Percentiles rank a stretch among this genome's conserved stretches.
These are phyloP conservation scores for Pythium dissotocum DNA, from an alignment of 352 stramenopile species.

Conservation along the genomic window DNA sequence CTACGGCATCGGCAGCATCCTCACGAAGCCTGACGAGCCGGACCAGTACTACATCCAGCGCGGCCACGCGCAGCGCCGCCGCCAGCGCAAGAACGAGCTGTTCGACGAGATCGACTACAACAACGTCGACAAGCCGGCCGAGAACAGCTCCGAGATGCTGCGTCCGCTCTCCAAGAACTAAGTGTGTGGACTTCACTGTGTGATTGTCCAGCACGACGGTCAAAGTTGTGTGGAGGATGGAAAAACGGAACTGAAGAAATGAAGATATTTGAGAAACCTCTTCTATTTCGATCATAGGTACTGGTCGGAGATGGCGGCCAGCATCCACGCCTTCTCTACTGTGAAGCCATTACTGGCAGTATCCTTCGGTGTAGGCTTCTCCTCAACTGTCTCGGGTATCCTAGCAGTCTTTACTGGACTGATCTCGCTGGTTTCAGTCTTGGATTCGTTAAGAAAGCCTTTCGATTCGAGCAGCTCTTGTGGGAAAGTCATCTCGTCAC, in stretches of 20 bases:
- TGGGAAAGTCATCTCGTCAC: conserved; percentile 37
- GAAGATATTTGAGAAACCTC: conserved; percentile 7
- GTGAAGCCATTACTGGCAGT: conserved; percentile 14
- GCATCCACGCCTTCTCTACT: conserved; percentile 41
- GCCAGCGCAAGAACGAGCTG: conserved; percentile 60
- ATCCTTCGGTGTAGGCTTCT: not conserved
- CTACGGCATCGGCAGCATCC: conserved; percentile 79
- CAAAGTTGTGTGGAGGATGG: not conserved
- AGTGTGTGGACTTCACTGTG: not conserved
- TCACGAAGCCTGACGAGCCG: conserved; percentile 55
- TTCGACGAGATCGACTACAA: conserved; percentile 87
- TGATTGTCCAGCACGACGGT: not conserved
- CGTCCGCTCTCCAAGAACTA: conserved; percentile 70
- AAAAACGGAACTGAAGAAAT: conserved; percentile 9
- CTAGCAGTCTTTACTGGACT: not conserved
- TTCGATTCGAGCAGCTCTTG: conserved; percentile 17
- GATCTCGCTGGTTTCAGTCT: not conserved
- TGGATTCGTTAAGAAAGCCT: not conserved
- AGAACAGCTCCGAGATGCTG: conserved; percentile 49
- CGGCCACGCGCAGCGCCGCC: conserved; percentile 64
- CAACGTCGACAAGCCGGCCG: conserved; percentile 50
- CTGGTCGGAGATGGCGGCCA: conserved; percentile 37
- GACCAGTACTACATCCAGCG: conserved; percentile 87
- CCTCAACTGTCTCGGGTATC: not conserved
- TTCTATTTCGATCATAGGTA: conserved; percentile 30